Conservation (phyloP, 148 eudicot genomes). For the Camellia japonica region DNA sequence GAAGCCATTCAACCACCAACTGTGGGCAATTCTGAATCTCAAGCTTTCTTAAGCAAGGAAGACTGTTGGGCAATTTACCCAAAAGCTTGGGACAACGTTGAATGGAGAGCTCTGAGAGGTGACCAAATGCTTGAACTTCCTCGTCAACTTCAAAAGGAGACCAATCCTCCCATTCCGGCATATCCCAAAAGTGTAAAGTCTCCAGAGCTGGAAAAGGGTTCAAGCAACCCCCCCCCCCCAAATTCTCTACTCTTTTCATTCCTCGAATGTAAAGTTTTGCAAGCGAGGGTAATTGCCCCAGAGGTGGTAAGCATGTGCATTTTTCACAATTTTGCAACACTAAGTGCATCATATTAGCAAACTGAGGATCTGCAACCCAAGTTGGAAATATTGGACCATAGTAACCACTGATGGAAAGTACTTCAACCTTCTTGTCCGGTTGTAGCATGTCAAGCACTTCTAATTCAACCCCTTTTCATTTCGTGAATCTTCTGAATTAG, state of each 20-base stretch:
- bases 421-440: conserved; percentile 7
- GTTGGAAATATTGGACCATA: conserved; percentile 7
- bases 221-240: conserved; percentile 12
- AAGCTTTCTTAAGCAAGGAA: too few species aligned
- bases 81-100: too few species aligned
- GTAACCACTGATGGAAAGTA: conserved; percentile 6
- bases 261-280: too few species aligned
- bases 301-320: too few species aligned
- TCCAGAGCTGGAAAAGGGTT: conserved; percentile 22
- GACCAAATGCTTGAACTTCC: too few species aligned
- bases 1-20: too few species aligned
- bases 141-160: neutral
- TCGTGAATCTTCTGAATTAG: too few species aligned
- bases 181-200: conserved; percentile 12
- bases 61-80: too few species aligned
- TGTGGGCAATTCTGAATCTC: too few species aligned
- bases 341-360: neutral
- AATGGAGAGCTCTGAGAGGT: too few species aligned
- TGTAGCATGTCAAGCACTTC: conserved; percentile 12
- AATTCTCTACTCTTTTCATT: too few species aligned
- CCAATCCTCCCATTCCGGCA: conserved; percentile 24
- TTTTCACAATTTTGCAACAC: neutral
- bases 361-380: conserved; percentile 9
- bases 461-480: neutral
- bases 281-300: too few species aligned